phyloP scores from a whole-genome alignment of 164 flowering plant genomes.

The Magnolia officinalis region DNA sequence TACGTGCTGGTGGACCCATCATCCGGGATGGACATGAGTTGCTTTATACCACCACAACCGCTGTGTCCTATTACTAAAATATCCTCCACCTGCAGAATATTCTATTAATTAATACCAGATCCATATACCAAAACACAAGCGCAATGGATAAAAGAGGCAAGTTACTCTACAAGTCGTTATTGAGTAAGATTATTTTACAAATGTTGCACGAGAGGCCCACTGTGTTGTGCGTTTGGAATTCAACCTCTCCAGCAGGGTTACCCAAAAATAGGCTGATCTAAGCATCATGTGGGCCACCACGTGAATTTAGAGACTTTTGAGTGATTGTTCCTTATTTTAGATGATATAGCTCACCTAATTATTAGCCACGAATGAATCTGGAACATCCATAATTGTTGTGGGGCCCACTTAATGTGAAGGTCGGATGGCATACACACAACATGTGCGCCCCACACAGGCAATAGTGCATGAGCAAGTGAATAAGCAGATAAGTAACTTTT shows the following conservation, averaged over 20 bases:
- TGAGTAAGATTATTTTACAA: background rate
- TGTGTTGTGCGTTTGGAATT: too few species aligned
- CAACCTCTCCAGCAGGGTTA: background rate
- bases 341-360: too few species aligned
- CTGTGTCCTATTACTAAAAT: slow-evolving; percentile 90
- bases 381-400: too few species aligned
- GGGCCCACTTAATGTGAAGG: too few species aligned
- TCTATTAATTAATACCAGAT: background rate
- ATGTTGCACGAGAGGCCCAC: background rate
- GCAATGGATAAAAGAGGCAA: background rate
- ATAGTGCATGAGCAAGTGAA: too few species aligned
- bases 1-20: slow-evolving; percentile 74
- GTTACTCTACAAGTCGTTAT: background rate
- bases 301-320: background rate
- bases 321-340: background rate
- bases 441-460: too few species aligned
- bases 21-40: slow-evolving; percentile 80
- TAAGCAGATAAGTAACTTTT: too few species aligned
- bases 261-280: background rate
- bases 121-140: background rate
- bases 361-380: too few species aligned
- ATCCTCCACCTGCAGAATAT: slow-evolving; percentile 65
- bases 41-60: slow-evolving; percentile 92
- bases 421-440: too few species aligned
- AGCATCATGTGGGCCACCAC: background rate